phyloP scores from a whole-genome alignment of 495 filamentous ascomycete genomes.

The Elaphomyces granulatus region DNA sequence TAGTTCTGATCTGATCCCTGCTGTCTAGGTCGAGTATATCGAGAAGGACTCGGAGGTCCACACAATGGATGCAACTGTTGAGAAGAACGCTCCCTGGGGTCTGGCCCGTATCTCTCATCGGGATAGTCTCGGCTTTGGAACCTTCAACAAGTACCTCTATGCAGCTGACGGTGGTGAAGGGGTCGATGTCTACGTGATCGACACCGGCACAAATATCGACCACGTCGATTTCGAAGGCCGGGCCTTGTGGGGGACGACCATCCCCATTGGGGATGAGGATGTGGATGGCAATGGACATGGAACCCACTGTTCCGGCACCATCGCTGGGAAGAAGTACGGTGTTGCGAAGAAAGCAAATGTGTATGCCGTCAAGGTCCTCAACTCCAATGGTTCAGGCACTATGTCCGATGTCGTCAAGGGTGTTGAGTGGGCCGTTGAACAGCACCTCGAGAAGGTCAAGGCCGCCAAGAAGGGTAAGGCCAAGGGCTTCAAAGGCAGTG shows the following conservation, averaged over 20 bases:
- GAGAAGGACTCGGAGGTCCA: conserved; percentile 89
- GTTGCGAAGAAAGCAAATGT: conserved; percentile 98
- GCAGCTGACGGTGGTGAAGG: conserved; percentile 85
- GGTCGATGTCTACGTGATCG: conserved; percentile 97
- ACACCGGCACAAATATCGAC: conserved; percentile 85
- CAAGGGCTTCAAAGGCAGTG: conserved; percentile 95
- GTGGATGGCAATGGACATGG: conserved; percentile 96
- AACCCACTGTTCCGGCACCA: conserved; percentile 97
- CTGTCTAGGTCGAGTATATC: conserved; percentile 87
- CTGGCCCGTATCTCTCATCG: conserved; percentile 96
- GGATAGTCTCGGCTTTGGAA: conserved; percentile 67
- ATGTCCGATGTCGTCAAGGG: conserved; percentile 99
- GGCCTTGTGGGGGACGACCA: conserved; percentile 92
- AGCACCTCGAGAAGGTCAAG: conserved; percentile 59
- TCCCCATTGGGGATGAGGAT: conserved; percentile 71
- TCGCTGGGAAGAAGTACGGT: conserved; percentile 96
- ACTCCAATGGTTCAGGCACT: conserved; percentile 91
- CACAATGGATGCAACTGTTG: conserved; percentile 49
- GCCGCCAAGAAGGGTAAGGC: conserved; percentile 63
- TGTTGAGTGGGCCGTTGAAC: conserved; percentile 83
- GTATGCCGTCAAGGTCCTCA: conserved; percentile 94
- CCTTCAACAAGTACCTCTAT: conserved; percentile 97
- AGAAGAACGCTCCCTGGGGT: conserved; percentile 96
- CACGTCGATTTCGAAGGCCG: conserved; percentile 97
- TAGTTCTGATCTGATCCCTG: too few species aligned